Evolutionary conservation across 257 asterid species (phyloP), one percentile per base, ranked within the genome.

Genomic region (Avicennia marina): DNA sequence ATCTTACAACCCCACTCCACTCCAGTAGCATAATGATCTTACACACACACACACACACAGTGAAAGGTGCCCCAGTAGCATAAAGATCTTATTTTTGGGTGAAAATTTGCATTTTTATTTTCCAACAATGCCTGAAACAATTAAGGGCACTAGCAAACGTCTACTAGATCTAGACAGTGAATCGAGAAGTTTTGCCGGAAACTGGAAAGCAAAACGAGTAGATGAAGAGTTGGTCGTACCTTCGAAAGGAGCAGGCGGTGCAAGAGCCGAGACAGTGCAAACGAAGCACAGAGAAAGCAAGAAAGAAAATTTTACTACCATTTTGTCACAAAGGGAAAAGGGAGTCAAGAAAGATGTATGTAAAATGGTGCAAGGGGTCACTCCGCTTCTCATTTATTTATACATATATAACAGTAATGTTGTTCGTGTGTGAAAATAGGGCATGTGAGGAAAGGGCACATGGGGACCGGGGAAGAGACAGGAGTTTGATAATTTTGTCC

Each of bases 171-270:
- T 12, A 15, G 3, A 4, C 49, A 15, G 6, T 4, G 20, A n/a
- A 43, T 10, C 16, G 49, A 16, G 6, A 15, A 10, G 17, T 12
- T 4, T 4, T 3, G 46, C 17, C n/a, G n/a, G n/a, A n/a, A n/a
- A 7, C 3, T 41, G 4, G 3, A 15, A 12, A 41, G 7, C 15
- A 6, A 43, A 43, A n/a, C 20, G 15, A 43, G 49, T 43, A 43
- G 2, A 43, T 15, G 8, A 19, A 12, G 11, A 15, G 7, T 48
- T 36, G 25, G 36, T 13, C 15, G n/a, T 77, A 83, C 96, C 96
- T 83, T 89, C 90, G 20, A 77, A 70, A 63, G 85, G 79, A 67
- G 72, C 40, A 56, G 76, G 69, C 45, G 83, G 78, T 11, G 69
- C 55, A 62, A 70, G 46, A 38, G 83, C 79, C 55, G 74, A 73